Evolutionary conservation across 176 grass and related monocot species (phyloP).

Genomic region (Miscanthus lutarioriparius): DNA sequence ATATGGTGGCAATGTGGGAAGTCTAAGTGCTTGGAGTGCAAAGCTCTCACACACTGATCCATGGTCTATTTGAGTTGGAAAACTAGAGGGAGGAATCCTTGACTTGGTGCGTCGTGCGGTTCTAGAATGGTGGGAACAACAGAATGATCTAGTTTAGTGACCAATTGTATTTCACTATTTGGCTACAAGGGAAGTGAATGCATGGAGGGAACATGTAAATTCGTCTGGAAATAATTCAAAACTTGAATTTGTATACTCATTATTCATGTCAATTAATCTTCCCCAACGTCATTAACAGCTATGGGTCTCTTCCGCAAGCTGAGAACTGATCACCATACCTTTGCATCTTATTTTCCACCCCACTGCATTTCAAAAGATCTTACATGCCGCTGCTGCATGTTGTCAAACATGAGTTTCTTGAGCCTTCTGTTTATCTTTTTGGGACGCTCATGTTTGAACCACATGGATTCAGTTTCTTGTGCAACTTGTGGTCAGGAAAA

Average conservation of each 20-base stretch:
- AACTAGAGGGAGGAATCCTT: not conserved
- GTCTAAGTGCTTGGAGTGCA: not conserved
- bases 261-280: not conserved
- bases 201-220: not conserved
- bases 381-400: not conserved
- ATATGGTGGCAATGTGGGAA: not conserved
- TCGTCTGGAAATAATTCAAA: not conserved
- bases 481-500: not conserved
- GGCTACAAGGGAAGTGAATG: not conserved
- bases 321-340: not conserved
- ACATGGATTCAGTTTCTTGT: conserved; percentile 1
- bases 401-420: not conserved
- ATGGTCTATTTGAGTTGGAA: not conserved
- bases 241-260: not conserved
- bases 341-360: not conserved
- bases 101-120: not conserved
- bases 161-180: not conserved
- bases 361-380: not conserved
- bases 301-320: not conserved
- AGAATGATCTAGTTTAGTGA: not conserved
- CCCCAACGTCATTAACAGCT: not conserved
- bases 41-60: not conserved
- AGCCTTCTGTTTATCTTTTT: not conserved
- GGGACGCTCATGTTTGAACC: not conserved
- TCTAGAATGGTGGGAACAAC: not conserved